Base-by-base conservation (phyloP, 164 flowering plant species). In the Brasenia schreberi region DNA sequence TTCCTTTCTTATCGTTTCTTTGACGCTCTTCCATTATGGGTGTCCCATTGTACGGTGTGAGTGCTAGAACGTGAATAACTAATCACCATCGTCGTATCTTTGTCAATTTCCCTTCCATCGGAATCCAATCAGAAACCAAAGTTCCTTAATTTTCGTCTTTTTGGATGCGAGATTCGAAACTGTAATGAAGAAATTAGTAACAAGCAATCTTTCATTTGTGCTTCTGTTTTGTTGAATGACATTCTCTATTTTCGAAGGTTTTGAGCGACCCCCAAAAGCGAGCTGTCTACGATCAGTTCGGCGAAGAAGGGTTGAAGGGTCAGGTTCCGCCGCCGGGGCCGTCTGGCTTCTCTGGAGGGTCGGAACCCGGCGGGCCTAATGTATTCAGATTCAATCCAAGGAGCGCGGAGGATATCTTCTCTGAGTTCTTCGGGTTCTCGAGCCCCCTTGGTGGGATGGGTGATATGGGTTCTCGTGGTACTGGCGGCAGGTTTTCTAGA, bases 231-330 rank as follows among this genome's bases (percentile, higher is more conserved):
- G 5, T 7, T 45, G 3, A 7, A 1, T 45, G 7, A 45, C 0
- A 1, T 2, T 2, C 5, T 45, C 2, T 1, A 45, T 45, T 56
- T 63, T 68, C 64, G 64, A 59, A 88, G 98, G 96, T 93, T 49
- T 62, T 93, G 77, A 93, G 97, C 69, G 98, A 93, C 71, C 87
- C 88, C 0, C 96, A 87, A 66, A 93, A 90, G 79, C 71, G 87
- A 64, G 88, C 86, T 6, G 73, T 90, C 23, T 93, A 89, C 56
- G 98, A 93, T 73, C 98, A 90, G 69, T 90, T 76, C 53, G 98
- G 98, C 0, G 98, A 93, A 70, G 96, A 88, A 69, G 98, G 97
- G 1, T 73, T 90, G 66, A 89, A 84, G 69, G 92, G 92, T 4
- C 84, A 81, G 71, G 81, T 79, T 42, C 92, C 94, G 6, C 89